phyloP scores from a whole-genome alignment of 2,329 filamentous ascomycete species.

The Talaromyces sp. region DNA sequence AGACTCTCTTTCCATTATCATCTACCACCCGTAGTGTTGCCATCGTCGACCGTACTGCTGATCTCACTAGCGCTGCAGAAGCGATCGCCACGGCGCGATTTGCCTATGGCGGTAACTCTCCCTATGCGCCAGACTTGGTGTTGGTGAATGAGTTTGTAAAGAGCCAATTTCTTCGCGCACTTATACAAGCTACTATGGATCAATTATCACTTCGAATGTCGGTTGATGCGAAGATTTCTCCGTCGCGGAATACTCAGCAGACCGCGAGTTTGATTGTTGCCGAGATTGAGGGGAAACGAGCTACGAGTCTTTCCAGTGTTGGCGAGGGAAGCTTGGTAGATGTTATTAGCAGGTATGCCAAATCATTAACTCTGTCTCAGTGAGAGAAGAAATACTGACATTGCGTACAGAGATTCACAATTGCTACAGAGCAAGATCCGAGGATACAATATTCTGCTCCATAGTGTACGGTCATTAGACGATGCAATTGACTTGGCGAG shows the following conservation, averaged over 20 bases:
- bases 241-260: neutral
- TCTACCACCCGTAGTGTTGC: conserved; percentile 45
- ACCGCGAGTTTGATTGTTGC: neutral
- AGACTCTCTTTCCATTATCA: conserved; percentile 21
- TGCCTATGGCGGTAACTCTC: conserved; percentile 53
- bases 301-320: neutral
- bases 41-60: conserved; percentile 59
- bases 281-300: neutral
- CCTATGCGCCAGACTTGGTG: conserved; percentile 61
- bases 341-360: neutral
- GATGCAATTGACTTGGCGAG: conserved; percentile 52
- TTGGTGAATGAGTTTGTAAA: conserved; percentile 63
- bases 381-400: neutral
- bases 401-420: neutral
- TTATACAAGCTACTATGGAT: conserved; percentile 33
- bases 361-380: neutral
- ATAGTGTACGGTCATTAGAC: conserved; percentile 50
- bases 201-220: neutral
- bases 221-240: conserved; percentile 21
- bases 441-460: conserved; percentile 46
- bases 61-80: conserved; percentile 53
- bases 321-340: conserved; percentile 5
- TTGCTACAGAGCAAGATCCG: conserved; percentile 40
- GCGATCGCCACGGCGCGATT: conserved; percentile 55
- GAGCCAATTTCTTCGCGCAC: conserved; percentile 52